Evolutionary conservation across 257 asterid species (phyloP).

Genomic region (Cinchona pubescens): DNA sequence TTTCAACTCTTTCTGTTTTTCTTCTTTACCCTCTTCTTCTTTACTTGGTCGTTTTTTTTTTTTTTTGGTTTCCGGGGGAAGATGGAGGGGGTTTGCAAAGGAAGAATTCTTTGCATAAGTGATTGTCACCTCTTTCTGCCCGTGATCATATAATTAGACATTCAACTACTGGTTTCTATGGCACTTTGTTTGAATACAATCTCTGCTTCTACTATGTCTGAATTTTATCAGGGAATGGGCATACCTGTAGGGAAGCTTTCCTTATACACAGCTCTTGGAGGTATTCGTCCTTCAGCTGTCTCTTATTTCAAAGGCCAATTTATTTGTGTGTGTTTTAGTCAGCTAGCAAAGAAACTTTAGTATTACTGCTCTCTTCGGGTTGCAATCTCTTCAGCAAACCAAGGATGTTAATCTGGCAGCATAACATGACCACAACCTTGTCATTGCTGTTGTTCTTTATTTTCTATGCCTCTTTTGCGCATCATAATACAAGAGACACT

Average conservation of each 20-base stretch:
- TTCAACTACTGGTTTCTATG: neutral
- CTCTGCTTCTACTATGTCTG: constrained; percentile 21
- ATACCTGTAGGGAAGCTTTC: constrained; percentile 94
- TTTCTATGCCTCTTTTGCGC: neutral
- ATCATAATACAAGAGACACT: neutral
- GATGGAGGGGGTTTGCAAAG: neutral
- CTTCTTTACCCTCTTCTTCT: neutral
- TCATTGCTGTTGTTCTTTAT: neutral
- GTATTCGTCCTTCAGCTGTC: constrained; percentile 84
- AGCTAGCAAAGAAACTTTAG: neutral
- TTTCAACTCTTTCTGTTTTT: neutral
- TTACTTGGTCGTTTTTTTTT: neutral
- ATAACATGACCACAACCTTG: neutral
- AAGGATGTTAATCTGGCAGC: neutral
- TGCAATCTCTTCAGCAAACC: neutral
- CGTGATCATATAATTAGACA: neutral
- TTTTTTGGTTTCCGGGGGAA: neutral
- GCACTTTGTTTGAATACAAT: neutral
- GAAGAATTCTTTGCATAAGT: neutral
- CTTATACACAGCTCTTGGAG: constrained; percentile 89
- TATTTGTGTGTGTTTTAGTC: constrained; percentile 3
- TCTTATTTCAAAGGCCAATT: constrained; percentile 11
- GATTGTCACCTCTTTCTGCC: no score
- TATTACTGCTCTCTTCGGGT: neutral
- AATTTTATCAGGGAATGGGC: constrained; percentile 83